Percentiles rank a stretch among this genome's conserved stretches.
Conservation (phyloP, 1,139 yeast genomes). For the Suhomyces anneliseae region DNA sequence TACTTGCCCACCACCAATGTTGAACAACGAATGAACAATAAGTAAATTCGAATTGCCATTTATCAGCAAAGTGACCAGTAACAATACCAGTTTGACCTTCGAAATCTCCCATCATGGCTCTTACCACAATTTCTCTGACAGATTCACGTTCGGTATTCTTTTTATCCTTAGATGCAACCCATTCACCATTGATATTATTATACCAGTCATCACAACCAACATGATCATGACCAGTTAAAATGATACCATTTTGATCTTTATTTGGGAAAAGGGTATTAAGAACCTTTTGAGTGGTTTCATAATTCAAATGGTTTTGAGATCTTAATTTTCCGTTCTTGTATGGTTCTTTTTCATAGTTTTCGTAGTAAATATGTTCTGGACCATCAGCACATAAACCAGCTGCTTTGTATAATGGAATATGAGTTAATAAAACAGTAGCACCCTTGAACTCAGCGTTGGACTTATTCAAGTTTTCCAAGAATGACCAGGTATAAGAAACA, state of each 20-base stretch:
- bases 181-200: conserved; percentile 43
- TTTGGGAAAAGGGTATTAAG: conserved; percentile 68
- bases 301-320: conserved; percentile 83
- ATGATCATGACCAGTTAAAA: conserved; percentile 95
- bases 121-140: conserved; percentile 78
- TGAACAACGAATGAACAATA: conserved; percentile 85
- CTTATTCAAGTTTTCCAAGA: conserved; percentile 56
- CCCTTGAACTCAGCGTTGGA: conserved; percentile 59
- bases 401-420: conserved; percentile 82
- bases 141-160: conserved; percentile 28
- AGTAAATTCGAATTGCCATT: conserved; percentile 68
- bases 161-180: conserved; percentile 57
- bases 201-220: conserved; percentile 84
- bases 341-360: conserved; percentile 58
- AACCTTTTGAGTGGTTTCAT: conserved; percentile 64
- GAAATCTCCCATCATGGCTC: conserved; percentile 95
- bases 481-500: conserved; percentile 66
- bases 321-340: conserved; percentile 69
- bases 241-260: conserved; percentile 64
- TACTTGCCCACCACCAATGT: conserved; percentile 94
- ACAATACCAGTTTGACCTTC: conserved; percentile 87
- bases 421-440: conserved; percentile 80
- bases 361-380: conserved; percentile 64
- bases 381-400: conserved; percentile 87
- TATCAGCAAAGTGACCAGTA: conserved; percentile 58